Base-by-base conservation (phyloP, 2,329 filamentous ascomycete species). In the Scleromitrula shiraiana region DNA sequence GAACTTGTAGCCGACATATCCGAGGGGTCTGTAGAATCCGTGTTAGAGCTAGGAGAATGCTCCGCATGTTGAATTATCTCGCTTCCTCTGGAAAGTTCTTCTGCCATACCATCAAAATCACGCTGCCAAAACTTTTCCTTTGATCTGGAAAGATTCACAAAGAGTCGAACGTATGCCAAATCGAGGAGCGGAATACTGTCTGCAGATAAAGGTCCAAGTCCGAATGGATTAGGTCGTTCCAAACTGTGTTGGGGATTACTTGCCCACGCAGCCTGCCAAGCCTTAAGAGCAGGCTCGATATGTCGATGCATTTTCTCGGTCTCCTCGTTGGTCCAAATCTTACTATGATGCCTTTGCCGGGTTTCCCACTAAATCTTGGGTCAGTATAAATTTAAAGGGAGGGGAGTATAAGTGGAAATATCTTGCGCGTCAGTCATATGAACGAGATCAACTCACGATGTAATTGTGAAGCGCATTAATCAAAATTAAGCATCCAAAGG, bases 401-500 rank as follows among this genome's bases (percentile, higher is more conserved):
- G n/a, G n/a, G n/a, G n/a, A n/a, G n/a, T n/a, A n/a, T n/a, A n/a
- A n/a, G n/a, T n/a, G n/a, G n/a, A n/a, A n/a, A n/a, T n/a, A n/a
- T n/a, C n/a, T n/a, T n/a, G n/a, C n/a, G n/a, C n/a, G n/a, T n/a
- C n/a, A n/a, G n/a, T n/a, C n/a, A n/a, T n/a, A n/a, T n/a, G n/a
- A n/a, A 36, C 33, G 9, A 19, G 12, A 33, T 33, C 15, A 33
- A 46, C 44, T 20, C 24, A 46, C 44, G 37, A 97, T 96, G 66
- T 95, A 96, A 59, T 96, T 96, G 68, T 97, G 93, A 20, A 97
- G 73, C 3, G 93, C 90, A 62, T 95, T 91, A 64, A 97, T 96
- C 53, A 98, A 70, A 5, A 96, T 77, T 24, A 96, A 73, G 63
- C 89, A 95, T 7, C 91, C 93, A 64, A 95, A 95, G 0, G 89